These are phyloP conservation scores for Amylocystis lapponica DNA, from an alignment of 768 basidiomycete genomes.

Conservation along the genomic window DNA sequence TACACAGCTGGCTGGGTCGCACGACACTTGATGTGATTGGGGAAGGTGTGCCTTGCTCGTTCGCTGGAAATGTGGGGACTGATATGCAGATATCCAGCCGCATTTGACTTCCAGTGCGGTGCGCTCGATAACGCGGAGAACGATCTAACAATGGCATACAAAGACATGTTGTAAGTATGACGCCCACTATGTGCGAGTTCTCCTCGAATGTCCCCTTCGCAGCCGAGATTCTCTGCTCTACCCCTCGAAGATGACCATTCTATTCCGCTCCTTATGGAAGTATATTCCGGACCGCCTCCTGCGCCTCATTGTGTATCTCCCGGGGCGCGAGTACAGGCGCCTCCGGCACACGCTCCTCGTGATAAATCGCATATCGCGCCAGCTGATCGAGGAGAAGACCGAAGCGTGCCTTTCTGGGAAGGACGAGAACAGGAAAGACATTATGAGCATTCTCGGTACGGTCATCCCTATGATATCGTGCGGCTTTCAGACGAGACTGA, in stretches of 20 bases:
- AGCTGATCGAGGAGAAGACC: slow-evolving; percentile 21
- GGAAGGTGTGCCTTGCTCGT: slow-evolving; percentile 8
- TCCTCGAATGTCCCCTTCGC: not conserved
- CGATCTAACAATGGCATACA: slow-evolving; percentile 16
- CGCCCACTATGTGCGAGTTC: not conserved
- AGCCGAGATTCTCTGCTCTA: slow-evolving; percentile 21
- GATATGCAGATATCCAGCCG: slow-evolving; percentile 8
- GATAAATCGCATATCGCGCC: slow-evolving; percentile 18
- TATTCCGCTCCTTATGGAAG: slow-evolving; percentile 24
- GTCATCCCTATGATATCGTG: not conserved
- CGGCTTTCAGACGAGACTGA: not conserved
- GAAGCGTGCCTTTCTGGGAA: slow-evolving; percentile 10
- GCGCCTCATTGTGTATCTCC: slow-evolving; percentile 22
- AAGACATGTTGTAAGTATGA: slow-evolving; percentile 18
- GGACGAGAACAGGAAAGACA: slow-evolving; percentile 26
- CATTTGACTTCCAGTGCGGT: slow-evolving; percentile 20
- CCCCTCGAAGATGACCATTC: slow-evolving; percentile 15
- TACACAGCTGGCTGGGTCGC: slow-evolving; percentile 15
- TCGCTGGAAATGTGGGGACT: not conserved
- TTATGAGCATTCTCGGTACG: slow-evolving; percentile 29
- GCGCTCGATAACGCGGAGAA: slow-evolving; percentile 17
- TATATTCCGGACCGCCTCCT: slow-evolving; percentile 23
- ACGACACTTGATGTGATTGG: slow-evolving; percentile 25
- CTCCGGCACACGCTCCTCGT: slow-evolving; percentile 21
- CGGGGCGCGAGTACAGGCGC: slow-evolving; percentile 22